phyloP scores from a whole-genome alignment of 2,329 filamentous ascomycete species.

The Penicillium sp. region DNA sequence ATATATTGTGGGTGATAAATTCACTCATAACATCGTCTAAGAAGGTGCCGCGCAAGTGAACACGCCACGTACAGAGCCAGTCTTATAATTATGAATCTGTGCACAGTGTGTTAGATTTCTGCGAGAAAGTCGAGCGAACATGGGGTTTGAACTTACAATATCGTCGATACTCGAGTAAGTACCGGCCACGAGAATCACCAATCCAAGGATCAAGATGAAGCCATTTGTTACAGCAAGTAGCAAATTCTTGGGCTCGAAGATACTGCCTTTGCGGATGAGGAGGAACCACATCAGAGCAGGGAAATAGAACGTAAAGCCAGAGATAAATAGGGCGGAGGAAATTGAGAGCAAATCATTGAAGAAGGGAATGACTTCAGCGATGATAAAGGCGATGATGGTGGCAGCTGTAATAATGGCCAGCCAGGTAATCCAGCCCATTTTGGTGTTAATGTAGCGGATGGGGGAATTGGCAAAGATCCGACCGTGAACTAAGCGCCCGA shows the following conservation, averaged over 20 bases:
- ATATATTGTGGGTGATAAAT: too few species aligned
- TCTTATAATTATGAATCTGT: constrained; percentile 67
- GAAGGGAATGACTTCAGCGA: constrained; percentile 15
- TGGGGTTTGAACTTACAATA: constrained; percentile 5
- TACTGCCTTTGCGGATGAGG: constrained; percentile 11
- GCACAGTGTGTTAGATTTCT: not conserved
- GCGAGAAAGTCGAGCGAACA: not conserved
- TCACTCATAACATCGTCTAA: too few species aligned
- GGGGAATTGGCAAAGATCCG: constrained; percentile 15
- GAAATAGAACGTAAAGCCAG: constrained; percentile 14
- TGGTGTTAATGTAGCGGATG: constrained; percentile 14
- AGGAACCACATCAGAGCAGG: constrained; percentile 15
- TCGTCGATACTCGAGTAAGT: constrained; percentile 13
- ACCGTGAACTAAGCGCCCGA: constrained; percentile 11
- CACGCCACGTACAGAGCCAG: constrained; percentile 65
- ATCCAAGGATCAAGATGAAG: constrained; percentile 9
- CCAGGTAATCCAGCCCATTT: constrained; percentile 16
- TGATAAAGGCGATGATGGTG: constrained; percentile 13
- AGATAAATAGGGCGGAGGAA: constrained; percentile 14
- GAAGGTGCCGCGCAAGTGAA: constrained; percentile 64
- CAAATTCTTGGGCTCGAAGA: constrained; percentile 6
- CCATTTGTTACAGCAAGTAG: constrained; percentile 7
- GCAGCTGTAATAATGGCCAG: constrained; percentile 5
- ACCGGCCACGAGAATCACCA: constrained; percentile 12
- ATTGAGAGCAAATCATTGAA: constrained; percentile 13